Percentiles rank a stretch among this genome's conserved stretches.
These are phyloP conservation scores for Rubus idaeus DNA, from an alignment of 306 rosid species.

Conservation along the genomic window DNA sequence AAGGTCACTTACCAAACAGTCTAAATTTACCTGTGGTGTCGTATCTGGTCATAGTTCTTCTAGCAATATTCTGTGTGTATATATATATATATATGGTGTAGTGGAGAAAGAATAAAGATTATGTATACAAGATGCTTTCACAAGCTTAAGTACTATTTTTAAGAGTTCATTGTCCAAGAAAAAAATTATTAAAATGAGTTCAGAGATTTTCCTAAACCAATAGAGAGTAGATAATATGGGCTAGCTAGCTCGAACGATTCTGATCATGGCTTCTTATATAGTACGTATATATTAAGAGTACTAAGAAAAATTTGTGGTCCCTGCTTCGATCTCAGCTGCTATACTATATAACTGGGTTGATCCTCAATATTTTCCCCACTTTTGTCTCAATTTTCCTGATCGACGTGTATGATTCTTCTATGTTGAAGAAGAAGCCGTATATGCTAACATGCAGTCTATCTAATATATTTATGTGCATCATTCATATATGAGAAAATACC, in stretches of 20 bases:
- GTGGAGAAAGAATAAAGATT: background rate
- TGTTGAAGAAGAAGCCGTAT: too few relatives aligned
- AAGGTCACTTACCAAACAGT: background rate
- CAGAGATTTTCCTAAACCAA: conserved; percentile 2
- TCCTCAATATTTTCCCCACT: too few relatives aligned
- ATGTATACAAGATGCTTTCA: background rate
- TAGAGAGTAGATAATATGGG: background rate
- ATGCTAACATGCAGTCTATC: too few relatives aligned
- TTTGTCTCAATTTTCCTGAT: too few relatives aligned
- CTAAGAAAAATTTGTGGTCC: background rate
- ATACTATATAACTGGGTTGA: too few relatives aligned
- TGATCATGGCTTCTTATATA: background rate
- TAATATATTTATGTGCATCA: too few relatives aligned
- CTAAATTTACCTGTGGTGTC: background rate
- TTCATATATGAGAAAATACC: too few relatives aligned
- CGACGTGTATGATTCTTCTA: too few relatives aligned
- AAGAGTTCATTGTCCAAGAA: too few relatives aligned
- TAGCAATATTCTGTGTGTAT: background rate
- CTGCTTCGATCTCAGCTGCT: background rate
- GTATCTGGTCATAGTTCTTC: background rate
- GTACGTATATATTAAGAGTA: background rate
- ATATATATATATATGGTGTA: background rate
- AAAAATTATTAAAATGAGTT: background rate
- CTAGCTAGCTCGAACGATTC: background rate
- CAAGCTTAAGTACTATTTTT: background rate